Percentiles rank a stretch among this genome's conserved stretches.
These are phyloP conservation scores for Leishmania mexicana DNA, from an alignment of 208 protist species.

Conservation along the genomic window DNA sequence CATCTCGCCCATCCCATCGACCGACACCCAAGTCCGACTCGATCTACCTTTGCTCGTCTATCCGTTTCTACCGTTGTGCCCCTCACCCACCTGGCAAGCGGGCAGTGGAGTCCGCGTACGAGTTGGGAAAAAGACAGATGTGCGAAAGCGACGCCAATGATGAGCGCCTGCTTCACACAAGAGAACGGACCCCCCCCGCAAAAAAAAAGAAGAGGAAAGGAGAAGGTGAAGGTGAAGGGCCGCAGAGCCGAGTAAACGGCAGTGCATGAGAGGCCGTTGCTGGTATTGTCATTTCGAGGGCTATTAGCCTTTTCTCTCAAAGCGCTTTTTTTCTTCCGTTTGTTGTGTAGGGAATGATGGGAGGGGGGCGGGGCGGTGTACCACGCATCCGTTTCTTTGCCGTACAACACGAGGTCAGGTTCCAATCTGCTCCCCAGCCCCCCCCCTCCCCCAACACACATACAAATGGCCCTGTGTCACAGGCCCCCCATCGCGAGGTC, in stretches of 20 bases:
- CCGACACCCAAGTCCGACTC: background rate
- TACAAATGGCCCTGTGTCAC: background rate
- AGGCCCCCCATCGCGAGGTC: background rate
- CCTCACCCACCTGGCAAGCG: background rate
- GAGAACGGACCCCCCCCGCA: background rate
- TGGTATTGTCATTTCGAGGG: background rate
- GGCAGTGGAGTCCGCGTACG: background rate
- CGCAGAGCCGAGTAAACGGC: background rate
- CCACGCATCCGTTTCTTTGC: background rate
- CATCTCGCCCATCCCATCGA: background rate
- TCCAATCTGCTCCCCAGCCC: background rate
- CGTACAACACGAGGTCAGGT: background rate
- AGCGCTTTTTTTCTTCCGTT: background rate
- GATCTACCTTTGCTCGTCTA: background rate
- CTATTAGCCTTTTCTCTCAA: background rate
- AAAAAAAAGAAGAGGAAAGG: conserved; percentile 1
- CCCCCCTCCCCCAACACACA: background rate
- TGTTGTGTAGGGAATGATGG: no score
- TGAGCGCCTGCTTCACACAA: background rate
- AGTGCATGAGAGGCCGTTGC: background rate
- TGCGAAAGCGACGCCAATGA: background rate
- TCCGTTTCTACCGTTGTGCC: background rate
- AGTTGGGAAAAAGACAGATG: background rate
- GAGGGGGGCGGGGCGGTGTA: background rate
- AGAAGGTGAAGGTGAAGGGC: background rate